phyloP scores from a whole-genome alignment of 2,329 filamentous ascomycete genomes.

The Purpureocillium lavendulum region DNA sequence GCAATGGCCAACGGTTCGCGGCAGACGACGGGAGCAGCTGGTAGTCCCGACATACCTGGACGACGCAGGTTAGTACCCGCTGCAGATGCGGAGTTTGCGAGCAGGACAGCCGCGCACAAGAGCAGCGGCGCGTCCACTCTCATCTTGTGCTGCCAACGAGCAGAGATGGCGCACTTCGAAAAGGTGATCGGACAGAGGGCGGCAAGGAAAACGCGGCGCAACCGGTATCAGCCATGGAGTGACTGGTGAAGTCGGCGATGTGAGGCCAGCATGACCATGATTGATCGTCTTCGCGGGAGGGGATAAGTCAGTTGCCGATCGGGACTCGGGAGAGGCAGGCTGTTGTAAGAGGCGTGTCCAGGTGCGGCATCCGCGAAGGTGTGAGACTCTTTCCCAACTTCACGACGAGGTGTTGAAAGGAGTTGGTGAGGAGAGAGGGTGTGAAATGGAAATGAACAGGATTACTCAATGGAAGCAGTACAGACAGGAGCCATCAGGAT shows the following conservation, averaged over 20 bases:
- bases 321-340: not conserved
- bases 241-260: constrained; percentile 1
- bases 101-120: constrained; percentile 7
- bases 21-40: not conserved
- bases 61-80: not conserved
- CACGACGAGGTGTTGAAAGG: too few species aligned
- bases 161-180: not conserved
- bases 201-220: not conserved
- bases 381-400: too few species aligned
- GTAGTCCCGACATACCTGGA: not conserved
- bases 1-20: not conserved
- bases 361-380: too few species aligned
- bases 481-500: too few species aligned
- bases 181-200: not conserved
- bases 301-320: not conserved
- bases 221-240: constrained; percentile 3
- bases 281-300: not conserved
- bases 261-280: constrained; percentile 2
- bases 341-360: not conserved
- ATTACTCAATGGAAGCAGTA: too few species aligned
- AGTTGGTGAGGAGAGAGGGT: too few species aligned
- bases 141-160: constrained; percentile 8
- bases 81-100: constrained; percentile 7
- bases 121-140: constrained; percentile 7
- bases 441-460: too few species aligned